Evolutionary conservation across 148 eudicot species (phyloP).

Genomic region (Suaeda aralocaspica): DNA sequence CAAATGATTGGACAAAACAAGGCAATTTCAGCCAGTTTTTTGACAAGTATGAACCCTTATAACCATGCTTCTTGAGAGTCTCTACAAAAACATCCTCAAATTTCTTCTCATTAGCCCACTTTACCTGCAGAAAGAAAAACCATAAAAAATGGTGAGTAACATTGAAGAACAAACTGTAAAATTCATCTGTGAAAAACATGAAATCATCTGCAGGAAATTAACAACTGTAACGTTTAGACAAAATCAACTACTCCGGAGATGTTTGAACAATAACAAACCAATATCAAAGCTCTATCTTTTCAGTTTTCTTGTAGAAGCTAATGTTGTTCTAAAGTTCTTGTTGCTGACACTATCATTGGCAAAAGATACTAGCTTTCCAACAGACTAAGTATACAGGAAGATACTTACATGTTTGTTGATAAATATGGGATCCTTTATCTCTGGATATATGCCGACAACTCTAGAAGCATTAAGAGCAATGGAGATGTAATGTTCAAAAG

Average conservation of each 20-base stretch:
- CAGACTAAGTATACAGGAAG: background rate
- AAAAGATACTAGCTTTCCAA: background rate
- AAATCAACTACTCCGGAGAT: too few species aligned
- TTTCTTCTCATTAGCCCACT: conserved; percentile 80
- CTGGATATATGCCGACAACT: conserved; percentile 95
- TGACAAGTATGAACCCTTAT: conserved; percentile 80
- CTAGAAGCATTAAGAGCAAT: conserved; percentile 91
- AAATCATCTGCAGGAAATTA: too few species aligned
- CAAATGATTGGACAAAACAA: conserved; percentile 92
- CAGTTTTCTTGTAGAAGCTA: too few species aligned
- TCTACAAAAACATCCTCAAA: conserved; percentile 82
- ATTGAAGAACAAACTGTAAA: background rate
- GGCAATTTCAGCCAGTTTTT: conserved; percentile 84
- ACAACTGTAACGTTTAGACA: too few species aligned
- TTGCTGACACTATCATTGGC: too few species aligned
- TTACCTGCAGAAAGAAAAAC: conserved; percentile 49
- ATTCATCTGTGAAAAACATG: background rate
- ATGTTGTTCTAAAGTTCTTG: too few species aligned
- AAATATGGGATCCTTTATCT: conserved; percentile 83
- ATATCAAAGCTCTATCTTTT: too few species aligned
- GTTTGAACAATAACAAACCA: too few species aligned
- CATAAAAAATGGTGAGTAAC: background rate
- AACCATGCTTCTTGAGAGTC: conserved; percentile 77
- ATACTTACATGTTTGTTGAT: conserved; percentile 78
- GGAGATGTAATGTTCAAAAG: conserved; percentile 84